Base-by-base conservation (phyloP, 345 rosid genomes). In the Orychophragmus violaceus region DNA sequence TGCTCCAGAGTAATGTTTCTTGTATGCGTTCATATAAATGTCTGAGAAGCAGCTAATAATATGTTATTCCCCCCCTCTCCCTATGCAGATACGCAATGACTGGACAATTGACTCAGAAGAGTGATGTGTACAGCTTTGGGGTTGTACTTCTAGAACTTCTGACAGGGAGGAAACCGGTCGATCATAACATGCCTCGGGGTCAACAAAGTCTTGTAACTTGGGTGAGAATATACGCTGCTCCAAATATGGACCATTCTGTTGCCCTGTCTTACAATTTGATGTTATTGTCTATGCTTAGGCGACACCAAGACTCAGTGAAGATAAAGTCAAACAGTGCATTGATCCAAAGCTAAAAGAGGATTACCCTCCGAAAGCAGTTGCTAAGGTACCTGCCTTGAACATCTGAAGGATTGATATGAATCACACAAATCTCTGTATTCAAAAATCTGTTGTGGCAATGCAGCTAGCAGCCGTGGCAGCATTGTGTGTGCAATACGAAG, bases 401-500 rank as follows among this genome's bases (percentile, higher is more conserved):
- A 53, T 51, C 22, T 62, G 6, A 49, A 29, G 0, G 3, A 22
- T 11, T 69, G 42, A 37, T 37, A 37, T 37, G 45, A 14, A 39
- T 39, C 6, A 37, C 21, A 30, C 6, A 62, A 23, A 16, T 21
- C 4, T 29, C 4, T 61, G 55, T 22, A 52, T 69, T 17, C 0
- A 12, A 39, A 51, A 22, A 18, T 35, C 0, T 22, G 50, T 67
- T 37, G 33, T 57, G 75, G 45, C 0, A 44, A 61, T 76, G 78
- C 85, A 92, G 96, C 72, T 89, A 87, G 98, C 98, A 65, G 93
- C 95, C 0, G 95, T 92, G 17, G 95, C 95, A 72, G 96, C 93
- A 54, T 77, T 92, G 71, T 87, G 93, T 29, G 91, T 92, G 79
- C 95, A 92, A 77, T 89, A 83, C 16, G 98, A 92, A 74, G 83